Evolutionary conservation across 192 early-diverging fungal genomes (phyloP).

Genomic region (Coemansia aciculifera): DNA sequence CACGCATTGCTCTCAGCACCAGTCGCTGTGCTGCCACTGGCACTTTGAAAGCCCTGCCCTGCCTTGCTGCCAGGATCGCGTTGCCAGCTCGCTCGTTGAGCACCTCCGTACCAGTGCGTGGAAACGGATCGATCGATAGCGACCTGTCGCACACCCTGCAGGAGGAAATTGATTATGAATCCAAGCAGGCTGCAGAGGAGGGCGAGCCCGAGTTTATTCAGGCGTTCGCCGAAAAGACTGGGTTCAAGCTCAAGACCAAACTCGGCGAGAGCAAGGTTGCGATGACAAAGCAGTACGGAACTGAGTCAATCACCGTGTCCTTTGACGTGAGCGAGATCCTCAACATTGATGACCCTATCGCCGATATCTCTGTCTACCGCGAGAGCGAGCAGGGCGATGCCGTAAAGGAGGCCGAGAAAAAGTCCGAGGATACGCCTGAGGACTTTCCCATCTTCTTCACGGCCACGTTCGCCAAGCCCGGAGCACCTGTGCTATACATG

Average conservation of each 20-base stretch:
- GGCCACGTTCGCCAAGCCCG: conserved; percentile 80
- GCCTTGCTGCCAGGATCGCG: neutral
- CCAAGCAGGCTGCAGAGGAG: conserved; percentile 58
- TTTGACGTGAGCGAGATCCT: conserved; percentile 87
- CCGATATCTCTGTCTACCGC: conserved; percentile 57
- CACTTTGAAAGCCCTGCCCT: neutral
- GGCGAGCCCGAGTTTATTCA: conserved; percentile 70
- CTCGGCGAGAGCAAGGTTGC: conserved; percentile 74
- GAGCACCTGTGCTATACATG: conserved; percentile 75
- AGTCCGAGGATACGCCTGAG: conserved; percentile 67
- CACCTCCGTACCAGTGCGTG: conserved; percentile 27
- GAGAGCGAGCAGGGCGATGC: conserved; percentile 58
- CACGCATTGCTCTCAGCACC: conserved; percentile 8
- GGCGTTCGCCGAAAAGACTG: conserved; percentile 65
- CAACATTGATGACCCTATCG: conserved; percentile 71
- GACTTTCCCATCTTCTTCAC: conserved; percentile 78
- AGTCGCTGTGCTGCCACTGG: neutral
- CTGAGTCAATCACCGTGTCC: conserved; percentile 84
- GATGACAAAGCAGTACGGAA: conserved; percentile 83
- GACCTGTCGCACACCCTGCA: conserved; percentile 71
- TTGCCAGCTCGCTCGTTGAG: conserved; percentile 31
- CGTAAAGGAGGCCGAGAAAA: conserved; percentile 58
- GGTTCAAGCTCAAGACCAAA: conserved; percentile 79
- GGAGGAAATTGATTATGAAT: conserved; percentile 77
- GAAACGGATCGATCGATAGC: conserved; percentile 59